These are phyloP conservation scores for Apostasia ramifera DNA, from an alignment of 106 monocot genomes.

Conservation along the genomic window DNA sequence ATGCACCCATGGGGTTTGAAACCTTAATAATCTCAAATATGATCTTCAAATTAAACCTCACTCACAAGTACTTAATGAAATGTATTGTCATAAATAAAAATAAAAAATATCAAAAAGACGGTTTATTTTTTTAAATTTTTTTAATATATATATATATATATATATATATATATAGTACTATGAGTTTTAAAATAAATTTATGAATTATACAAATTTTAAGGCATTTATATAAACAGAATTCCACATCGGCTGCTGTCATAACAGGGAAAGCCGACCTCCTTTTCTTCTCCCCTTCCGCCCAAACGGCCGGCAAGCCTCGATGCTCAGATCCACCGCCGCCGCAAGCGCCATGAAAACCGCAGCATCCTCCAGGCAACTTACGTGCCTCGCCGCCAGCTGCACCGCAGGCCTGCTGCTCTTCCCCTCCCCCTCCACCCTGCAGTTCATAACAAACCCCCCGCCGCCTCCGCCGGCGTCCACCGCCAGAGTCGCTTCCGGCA, in stretches of 20 bases:
- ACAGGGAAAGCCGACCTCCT: slow-evolving; percentile 17
- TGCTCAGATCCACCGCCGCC: slow-evolving; percentile 83
- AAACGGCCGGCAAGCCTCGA: slow-evolving; percentile 77
- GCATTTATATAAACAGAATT: neutral
- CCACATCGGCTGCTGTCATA: slow-evolving; percentile 8
- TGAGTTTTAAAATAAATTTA: no score
- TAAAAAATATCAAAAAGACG: no score
- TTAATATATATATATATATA: no score
- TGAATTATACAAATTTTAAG: neutral
- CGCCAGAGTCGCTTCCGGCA: slow-evolving; percentile 1
- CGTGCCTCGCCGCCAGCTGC: slow-evolving; percentile 66
- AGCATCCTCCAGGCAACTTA: slow-evolving; percentile 80
- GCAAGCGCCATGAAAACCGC: slow-evolving; percentile 88
- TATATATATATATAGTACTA: no score
- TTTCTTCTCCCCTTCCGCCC: slow-evolving; percentile 39
- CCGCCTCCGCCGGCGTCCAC: neutral
- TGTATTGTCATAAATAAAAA: no score
- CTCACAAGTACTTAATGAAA: no score
- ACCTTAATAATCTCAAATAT: no score
- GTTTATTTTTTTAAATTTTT: no score
- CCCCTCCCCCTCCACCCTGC: slow-evolving; percentile 68
- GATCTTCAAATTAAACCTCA: no score
- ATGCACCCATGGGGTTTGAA: no score
- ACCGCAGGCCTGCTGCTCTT: slow-evolving; percentile 66
- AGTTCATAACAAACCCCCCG: slow-evolving; percentile 80